Evolutionary conservation across 768 basidiomycete genomes (phyloP).

Genomic region (Auricularia heimuer): DNA sequence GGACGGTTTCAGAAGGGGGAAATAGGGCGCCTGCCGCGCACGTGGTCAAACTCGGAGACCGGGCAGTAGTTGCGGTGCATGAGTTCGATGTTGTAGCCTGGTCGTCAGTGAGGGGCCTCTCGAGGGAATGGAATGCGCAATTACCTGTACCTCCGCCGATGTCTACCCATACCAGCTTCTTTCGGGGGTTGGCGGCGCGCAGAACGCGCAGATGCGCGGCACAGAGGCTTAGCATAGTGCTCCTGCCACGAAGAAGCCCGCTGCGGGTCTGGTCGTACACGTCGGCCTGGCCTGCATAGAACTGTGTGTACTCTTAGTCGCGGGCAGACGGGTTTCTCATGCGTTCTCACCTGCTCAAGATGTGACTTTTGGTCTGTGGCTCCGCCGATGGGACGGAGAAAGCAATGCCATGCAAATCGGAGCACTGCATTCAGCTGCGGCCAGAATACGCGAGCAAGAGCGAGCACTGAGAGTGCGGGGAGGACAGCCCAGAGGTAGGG

Average conservation of each 20-base stretch:
- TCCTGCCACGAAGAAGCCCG: slow-evolving; percentile 53
- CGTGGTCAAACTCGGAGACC: slow-evolving; percentile 43
- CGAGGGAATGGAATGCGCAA: background rate
- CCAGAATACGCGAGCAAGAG: slow-evolving; percentile 19
- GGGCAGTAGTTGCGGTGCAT: slow-evolving; percentile 51
- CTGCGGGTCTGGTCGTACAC: slow-evolving; percentile 63
- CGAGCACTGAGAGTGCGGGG: slow-evolving; percentile 16
- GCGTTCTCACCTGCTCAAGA: slow-evolving; percentile 31
- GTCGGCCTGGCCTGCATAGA: slow-evolving; percentile 59
- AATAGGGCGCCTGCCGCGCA: background rate
- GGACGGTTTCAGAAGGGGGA: background rate
- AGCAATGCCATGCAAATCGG: slow-evolving; percentile 40
- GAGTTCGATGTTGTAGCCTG: slow-evolving; percentile 60
- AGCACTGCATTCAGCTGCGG: slow-evolving; percentile 27
- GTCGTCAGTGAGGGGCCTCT: background rate
- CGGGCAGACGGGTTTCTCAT: no score
- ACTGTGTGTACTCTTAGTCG: slow-evolving; percentile 21
- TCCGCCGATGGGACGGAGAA: slow-evolving; percentile 31
- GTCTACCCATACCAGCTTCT: slow-evolving; percentile 64
- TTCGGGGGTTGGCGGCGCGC: slow-evolving; percentile 27
- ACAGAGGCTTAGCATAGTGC: slow-evolving; percentile 62
- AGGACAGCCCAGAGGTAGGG: slow-evolving; percentile 19
- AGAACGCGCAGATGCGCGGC: slow-evolving; percentile 50
- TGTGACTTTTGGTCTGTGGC: slow-evolving; percentile 32
- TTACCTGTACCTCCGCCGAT: slow-evolving; percentile 65